Evolutionary conservation across 176 grass and related monocot genomes (phyloP), one percentile per base, ranked within the genome.

Genomic region (Cenchrus fungigraminus): DNA sequence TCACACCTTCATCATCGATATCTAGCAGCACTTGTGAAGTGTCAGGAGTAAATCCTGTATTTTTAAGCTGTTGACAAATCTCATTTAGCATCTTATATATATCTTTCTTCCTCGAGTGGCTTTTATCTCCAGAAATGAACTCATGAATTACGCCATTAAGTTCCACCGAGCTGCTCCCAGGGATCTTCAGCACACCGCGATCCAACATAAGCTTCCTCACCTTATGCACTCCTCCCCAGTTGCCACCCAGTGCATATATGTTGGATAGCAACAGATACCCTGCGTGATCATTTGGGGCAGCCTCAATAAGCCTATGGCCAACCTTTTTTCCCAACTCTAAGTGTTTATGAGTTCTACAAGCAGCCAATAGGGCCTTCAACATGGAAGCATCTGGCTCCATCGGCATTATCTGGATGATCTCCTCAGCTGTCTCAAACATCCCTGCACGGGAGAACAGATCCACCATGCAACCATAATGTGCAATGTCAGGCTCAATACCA

Each of bases 381-480:
- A 95, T 50, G 1, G 89, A 55, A 83, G 81, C 76, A 88, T 95
- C 91, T 74, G 93, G 90, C 74, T 90, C 83, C 53, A 86, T 74
- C 4, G 83, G 90, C 88, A 95, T 89, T 58, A 8, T 82, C 52
- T 83, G 66, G 20, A 95, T 90, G 55, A 88, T 73, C 72, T 90
- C 63, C 44, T 90, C 83, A 52, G 88, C 86, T 69, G 90, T 88
- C 68, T 88, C 83, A 55, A 95, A 87, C 65, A 88, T 60, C 77
- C 93, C 90, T 9, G 88, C 86, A 19, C 88, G 79, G 54, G 83
- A 87, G 51, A 92, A 88, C 37, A 95, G 71, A 84, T 92, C 90
- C 52, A 92, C 90, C 86, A 95, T 92, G 86, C 93, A 92, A 74
- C 90, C 90, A 60, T 90, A 92, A 43, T 95, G 93, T 15, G 88